Percentiles rank a stretch among this genome's conserved stretches.
Evolutionary conservation across 192 early-diverging fungal species (phyloP).

Genomic region (Podila epigama): DNA sequence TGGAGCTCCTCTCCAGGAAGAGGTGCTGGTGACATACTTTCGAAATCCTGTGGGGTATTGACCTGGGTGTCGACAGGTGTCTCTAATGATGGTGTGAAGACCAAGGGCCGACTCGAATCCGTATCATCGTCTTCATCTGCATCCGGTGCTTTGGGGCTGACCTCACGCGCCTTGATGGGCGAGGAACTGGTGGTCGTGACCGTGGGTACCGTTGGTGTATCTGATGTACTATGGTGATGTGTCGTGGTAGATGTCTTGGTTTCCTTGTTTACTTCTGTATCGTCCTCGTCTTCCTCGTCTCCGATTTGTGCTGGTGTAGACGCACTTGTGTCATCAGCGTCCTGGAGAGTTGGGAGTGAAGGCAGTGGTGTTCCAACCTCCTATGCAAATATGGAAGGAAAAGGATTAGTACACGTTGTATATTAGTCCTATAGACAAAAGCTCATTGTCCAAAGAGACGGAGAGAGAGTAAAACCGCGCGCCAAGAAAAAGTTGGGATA

Average conservation of each 20-base stretch:
- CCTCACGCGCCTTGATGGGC: neutral
- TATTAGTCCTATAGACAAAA: neutral
- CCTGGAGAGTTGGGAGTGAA: slow-evolving; percentile 39
- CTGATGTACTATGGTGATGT: neutral
- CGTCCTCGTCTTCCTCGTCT: slow-evolving; percentile 44
- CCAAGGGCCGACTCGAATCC: slow-evolving; percentile 39
- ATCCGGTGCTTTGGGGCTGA: slow-evolving; percentile 1
- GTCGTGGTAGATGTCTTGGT: neutral
- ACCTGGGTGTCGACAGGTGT: slow-evolving; percentile 45
- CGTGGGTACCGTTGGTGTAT: neutral
- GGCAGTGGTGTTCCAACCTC: slow-evolving; percentile 42
- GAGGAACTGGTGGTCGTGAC: neutral
- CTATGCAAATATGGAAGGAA: neutral
- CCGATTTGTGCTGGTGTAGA: slow-evolving; percentile 35
- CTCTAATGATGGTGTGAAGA: slow-evolving; percentile 42
- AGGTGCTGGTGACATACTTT: slow-evolving; percentile 45
- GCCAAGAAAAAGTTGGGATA: no score
- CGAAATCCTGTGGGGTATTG: slow-evolving; percentile 48
- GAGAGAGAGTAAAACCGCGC: no score
- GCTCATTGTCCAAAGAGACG: no score
- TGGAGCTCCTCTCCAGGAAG: slow-evolving; percentile 26
- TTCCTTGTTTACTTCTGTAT: slow-evolving; percentile 5
- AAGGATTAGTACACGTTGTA: neutral
- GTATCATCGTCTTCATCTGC: slow-evolving; percentile 41
- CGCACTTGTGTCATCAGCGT: slow-evolving; percentile 32